Base-by-base conservation (phyloP, 2,329 filamentous ascomycete species). In the Plectosphaerella cucumerina region DNA sequence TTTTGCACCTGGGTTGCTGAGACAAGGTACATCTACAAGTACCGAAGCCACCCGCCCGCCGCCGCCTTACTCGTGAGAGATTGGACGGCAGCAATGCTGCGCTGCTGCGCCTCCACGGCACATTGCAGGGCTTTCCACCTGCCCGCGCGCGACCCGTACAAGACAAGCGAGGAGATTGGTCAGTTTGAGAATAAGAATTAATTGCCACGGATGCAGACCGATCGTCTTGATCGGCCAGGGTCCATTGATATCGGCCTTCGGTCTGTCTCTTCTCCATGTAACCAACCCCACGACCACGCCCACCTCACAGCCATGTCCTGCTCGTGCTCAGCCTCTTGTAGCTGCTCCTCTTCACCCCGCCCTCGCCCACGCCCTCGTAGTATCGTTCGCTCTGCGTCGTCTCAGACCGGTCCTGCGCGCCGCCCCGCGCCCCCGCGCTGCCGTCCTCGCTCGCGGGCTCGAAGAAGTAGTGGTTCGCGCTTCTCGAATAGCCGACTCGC, bases 381-480 rank as follows among this genome's bases (percentile, higher is more conserved):
- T 17, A 42, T n/a, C 37, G 34, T 31, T 21, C 18, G 9, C 22
- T 26, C 17, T 14, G 47, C 34, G 37, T 23, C n/a, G 18, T 31
- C 15, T 42, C 35, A 43, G 47, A 33, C 45, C 35, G 33, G 44
- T 59, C 34, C 39, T 50, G 43, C 49, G 54, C 23, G 23, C n/a
- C n/a, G n/a, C 50, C 33, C 34, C 63, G 63, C 50, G 61, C 60
- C 1, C 63, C 66, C 9, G 54, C 59, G 52, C 59, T 58, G 8
- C 63, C 59, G 34, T 47, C 51, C 1, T 58, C 54, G 43, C 60
- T 60, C 2, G 66, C 67, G 57, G 74, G 69, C 42, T 71, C 66
- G 34, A 75, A 72, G 57, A 69, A 75, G 48, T 71, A 75, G 48
- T 75, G 70, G 31, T 73, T 72, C 6, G 63, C 60, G 8, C 59